Conservation (phyloP, 371 early-diverging fungal species). For the Rhizopus delemar region DNA sequence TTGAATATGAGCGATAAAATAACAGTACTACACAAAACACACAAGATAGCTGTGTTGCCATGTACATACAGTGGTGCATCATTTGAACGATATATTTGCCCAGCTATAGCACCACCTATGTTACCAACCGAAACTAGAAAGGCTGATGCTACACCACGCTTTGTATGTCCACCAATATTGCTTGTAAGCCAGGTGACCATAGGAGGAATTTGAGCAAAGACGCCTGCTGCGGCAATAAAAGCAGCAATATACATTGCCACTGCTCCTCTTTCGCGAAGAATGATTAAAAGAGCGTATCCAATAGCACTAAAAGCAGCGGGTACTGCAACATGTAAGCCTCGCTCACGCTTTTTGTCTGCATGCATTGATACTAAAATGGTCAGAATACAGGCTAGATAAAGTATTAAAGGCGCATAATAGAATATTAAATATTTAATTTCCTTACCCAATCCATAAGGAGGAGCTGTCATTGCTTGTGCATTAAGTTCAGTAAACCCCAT, state of each 20-base stretch:
- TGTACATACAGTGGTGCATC: conserved; percentile 60
- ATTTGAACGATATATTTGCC: conserved; percentile 59
- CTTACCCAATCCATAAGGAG: conserved; percentile 43
- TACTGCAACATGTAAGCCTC: conserved; percentile 63
- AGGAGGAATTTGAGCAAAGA: conserved; percentile 59
- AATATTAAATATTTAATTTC: neutral
- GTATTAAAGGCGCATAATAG: neutral
- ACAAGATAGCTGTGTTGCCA: conserved; percentile 49
- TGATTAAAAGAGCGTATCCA: conserved; percentile 66
- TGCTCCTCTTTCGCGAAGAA: conserved; percentile 32
- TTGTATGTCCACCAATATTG: conserved; percentile 67
- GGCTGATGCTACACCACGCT: conserved; percentile 63
- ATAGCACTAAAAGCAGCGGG: conserved; percentile 62
- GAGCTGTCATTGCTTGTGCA: conserved; percentile 58
- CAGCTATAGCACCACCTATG: conserved; percentile 64
- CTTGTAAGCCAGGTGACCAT: conserved; percentile 66
- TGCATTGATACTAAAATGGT: conserved; percentile 61
- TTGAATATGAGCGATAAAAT: conserved; percentile 47
- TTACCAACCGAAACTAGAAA: conserved; percentile 66
- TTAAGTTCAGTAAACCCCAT: conserved; percentile 60
- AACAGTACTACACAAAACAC: conserved; percentile 44
- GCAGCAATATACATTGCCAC: conserved; percentile 54
- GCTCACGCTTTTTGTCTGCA: conserved; percentile 63
- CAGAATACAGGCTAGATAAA: conserved; percentile 51
- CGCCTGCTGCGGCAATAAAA: conserved; percentile 55